These are phyloP conservation scores for Trichophyton equinum DNA, from an alignment of 2,329 filamentous ascomycete species.

Conservation along the genomic window DNA sequence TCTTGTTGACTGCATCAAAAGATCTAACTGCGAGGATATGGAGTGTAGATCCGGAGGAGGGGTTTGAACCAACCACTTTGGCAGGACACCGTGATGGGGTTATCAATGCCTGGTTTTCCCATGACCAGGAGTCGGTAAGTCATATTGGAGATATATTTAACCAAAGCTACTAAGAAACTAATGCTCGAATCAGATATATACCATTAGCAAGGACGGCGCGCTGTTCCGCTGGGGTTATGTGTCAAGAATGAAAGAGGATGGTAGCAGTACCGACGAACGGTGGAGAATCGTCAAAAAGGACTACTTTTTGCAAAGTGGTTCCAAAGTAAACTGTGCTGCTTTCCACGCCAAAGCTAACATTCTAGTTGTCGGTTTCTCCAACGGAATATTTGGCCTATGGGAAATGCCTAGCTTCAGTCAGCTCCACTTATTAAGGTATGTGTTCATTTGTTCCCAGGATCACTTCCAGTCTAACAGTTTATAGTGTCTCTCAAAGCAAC, in stretches of 20 bases:
- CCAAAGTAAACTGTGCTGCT: slow-evolving; percentile 76
- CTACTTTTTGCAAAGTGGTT: slow-evolving; percentile 86
- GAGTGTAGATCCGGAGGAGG: slow-evolving; percentile 77
- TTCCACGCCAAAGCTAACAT: slow-evolving; percentile 79
- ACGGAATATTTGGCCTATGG: slow-evolving; percentile 85
- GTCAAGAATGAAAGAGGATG: slow-evolving; percentile 47
- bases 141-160: neutral
- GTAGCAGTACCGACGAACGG: slow-evolving; percentile 53
- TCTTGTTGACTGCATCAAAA: slow-evolving; percentile 84
- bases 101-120: slow-evolving; percentile 91
- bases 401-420: slow-evolving; percentile 92
- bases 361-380: slow-evolving; percentile 93
- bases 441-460: neutral
- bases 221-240: slow-evolving; percentile 88
- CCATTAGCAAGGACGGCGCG: slow-evolving; percentile 92
- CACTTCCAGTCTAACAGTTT: slow-evolving; percentile 12
- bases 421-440: slow-evolving; percentile 63
- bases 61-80: slow-evolving; percentile 78
- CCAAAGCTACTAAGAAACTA: neutral
- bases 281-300: slow-evolving; percentile 89
- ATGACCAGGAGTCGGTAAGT: slow-evolving; percentile 66
- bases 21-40: slow-evolving; percentile 90
- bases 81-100: slow-evolving; percentile 85
- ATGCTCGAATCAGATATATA: slow-evolving; percentile 54
- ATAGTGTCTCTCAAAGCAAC: slow-evolving; percentile 90